phyloP scores from a whole-genome alignment of 1,284 basidiomycete species.

The Austroboletus novae-zelandiae region DNA sequence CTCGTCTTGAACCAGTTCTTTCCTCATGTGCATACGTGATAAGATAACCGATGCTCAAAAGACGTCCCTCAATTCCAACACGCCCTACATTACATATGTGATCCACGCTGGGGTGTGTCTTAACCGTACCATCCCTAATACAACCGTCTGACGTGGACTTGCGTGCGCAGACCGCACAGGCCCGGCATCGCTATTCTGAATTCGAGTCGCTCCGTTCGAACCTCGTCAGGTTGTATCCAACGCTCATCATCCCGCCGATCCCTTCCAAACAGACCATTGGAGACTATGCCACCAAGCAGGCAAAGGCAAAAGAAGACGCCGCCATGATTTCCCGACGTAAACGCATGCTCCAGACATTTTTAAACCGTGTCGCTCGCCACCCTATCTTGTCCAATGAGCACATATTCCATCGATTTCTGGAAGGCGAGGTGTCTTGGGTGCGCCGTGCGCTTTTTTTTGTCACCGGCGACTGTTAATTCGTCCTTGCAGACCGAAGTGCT shows the following conservation, averaged over 20 bases:
- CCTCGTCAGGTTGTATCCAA: slow-evolving; percentile 89
- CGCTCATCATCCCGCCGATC: slow-evolving; percentile 95
- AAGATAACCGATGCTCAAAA: slow-evolving; percentile 95
- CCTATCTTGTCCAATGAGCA: slow-evolving; percentile 93
- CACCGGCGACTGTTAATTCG: slow-evolving; percentile 1
- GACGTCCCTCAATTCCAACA: slow-evolving; percentile 82
- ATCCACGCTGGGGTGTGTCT: slow-evolving; percentile 80
- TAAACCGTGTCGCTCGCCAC: slow-evolving; percentile 87
- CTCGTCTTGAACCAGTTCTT: neutral
- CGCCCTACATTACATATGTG: slow-evolving; percentile 94
- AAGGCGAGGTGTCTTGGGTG: slow-evolving; percentile 96
- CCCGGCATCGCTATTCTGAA: slow-evolving; percentile 93
- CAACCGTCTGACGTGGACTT: slow-evolving; percentile 6
- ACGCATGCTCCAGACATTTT: slow-evolving; percentile 93
- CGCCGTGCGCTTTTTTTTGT: slow-evolving; percentile 12
- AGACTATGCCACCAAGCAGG: slow-evolving; percentile 97
- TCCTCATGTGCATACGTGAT: slow-evolving; percentile 21
- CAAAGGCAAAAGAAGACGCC: slow-evolving; percentile 95
- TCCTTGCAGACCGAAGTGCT: slow-evolving; percentile 76
- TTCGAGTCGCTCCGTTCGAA: slow-evolving; percentile 91
- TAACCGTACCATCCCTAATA: neutral
- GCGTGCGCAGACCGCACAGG: slow-evolving; percentile 66
- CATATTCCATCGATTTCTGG: slow-evolving; percentile 93
- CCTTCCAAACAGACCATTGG: slow-evolving; percentile 95
- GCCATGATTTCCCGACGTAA: slow-evolving; percentile 90